These are phyloP conservation scores for Chaetomium olivaceum DNA, from an alignment of 2,329 filamentous ascomycete genomes.

Conservation along the genomic window DNA sequence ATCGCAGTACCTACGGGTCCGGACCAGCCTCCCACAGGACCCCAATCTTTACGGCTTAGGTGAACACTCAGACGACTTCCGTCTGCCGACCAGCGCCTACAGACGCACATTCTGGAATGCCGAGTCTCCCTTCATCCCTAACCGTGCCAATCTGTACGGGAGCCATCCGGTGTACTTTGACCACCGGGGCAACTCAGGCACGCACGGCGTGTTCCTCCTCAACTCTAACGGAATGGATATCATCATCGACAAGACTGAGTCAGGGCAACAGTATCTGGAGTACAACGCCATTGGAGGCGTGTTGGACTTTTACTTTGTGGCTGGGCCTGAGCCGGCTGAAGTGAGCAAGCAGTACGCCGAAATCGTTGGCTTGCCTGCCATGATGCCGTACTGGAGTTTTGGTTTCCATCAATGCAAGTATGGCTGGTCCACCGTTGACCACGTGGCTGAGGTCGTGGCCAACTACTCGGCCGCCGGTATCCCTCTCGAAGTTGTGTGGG, in stretches of 20 bases:
- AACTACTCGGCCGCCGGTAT: slow-evolving; percentile 67
- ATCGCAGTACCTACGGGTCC: slow-evolving; percentile 70
- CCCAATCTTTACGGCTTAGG: slow-evolving; percentile 75
- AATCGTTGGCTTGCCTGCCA: slow-evolving; percentile 56
- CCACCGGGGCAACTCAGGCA: slow-evolving; percentile 54
- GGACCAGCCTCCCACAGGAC: slow-evolving; percentile 65
- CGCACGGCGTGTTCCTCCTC: slow-evolving; percentile 68
- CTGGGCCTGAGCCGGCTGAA: slow-evolving; percentile 58
- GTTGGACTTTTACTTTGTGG: slow-evolving; percentile 68
- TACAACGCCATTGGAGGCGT: slow-evolving; percentile 77
- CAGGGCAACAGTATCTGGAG: slow-evolving; percentile 67
- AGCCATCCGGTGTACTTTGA: slow-evolving; percentile 74
- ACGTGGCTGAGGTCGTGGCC: slow-evolving; percentile 63
- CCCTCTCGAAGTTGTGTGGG: slow-evolving; percentile 69
- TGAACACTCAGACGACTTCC: slow-evolving; percentile 71
- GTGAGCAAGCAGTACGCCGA: slow-evolving; percentile 61
- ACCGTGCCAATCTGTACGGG: slow-evolving; percentile 67
- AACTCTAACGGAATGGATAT: slow-evolving; percentile 77
- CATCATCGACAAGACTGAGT: slow-evolving; percentile 63
- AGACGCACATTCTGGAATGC: slow-evolving; percentile 69
- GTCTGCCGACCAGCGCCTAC: slow-evolving; percentile 65
- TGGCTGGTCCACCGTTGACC: slow-evolving; percentile 62
- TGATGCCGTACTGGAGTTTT: slow-evolving; percentile 65
- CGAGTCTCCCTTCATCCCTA: slow-evolving; percentile 63
- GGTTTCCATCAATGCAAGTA: slow-evolving; percentile 66